Conservation (phyloP, 169 alveolate species). For the Eimeria necatrix region DNA sequence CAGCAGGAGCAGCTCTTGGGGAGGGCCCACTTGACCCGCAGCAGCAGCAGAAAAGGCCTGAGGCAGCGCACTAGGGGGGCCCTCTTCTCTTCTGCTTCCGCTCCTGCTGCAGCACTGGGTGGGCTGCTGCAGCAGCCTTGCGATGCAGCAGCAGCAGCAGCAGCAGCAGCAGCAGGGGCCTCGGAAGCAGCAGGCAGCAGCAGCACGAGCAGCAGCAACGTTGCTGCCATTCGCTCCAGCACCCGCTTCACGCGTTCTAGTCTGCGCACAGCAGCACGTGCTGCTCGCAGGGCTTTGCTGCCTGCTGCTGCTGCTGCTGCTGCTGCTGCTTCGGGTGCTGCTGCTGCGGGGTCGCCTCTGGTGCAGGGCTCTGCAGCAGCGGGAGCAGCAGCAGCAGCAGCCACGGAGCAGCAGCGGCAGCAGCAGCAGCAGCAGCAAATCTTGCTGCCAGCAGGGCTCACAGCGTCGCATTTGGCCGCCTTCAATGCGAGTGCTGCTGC, state of each 20-base stretch:
- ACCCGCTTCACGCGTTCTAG: background rate
- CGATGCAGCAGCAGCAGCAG: constrained; percentile 19
- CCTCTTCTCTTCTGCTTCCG: background rate
- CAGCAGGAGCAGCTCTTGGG: constrained; percentile 66
- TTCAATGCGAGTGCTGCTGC: constrained; percentile 72
- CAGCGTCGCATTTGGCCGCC: constrained; percentile 61
- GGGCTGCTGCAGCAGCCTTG: constrained; percentile 26
- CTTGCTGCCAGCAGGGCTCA: constrained; percentile 72
- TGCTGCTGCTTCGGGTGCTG: constrained; percentile 26
- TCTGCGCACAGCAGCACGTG: constrained; percentile 55
- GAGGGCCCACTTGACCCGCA: constrained; percentile 5
- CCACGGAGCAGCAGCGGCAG: background rate
- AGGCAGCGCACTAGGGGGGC: constrained; percentile 31
- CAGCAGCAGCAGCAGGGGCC: background rate
- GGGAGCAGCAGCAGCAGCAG: constrained; percentile 34
- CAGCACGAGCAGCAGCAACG: constrained; percentile 67
- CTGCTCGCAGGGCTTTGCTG: constrained; percentile 24
- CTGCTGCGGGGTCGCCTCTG: constrained; percentile 29
- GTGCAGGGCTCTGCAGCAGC: constrained; percentile 39
- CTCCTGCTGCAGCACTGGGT: constrained; percentile 38
- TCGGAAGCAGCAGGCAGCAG: constrained; percentile 15
- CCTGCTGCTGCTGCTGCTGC: constrained; percentile 73
- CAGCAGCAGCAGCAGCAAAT: constrained; percentile 76
- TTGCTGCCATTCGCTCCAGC: background rate
- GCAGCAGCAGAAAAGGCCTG: constrained; percentile 67